These are phyloP conservation scores for Wickerhamiella kazuoi DNA, from an alignment of 805 yeast species.

Conservation along the genomic window DNA sequence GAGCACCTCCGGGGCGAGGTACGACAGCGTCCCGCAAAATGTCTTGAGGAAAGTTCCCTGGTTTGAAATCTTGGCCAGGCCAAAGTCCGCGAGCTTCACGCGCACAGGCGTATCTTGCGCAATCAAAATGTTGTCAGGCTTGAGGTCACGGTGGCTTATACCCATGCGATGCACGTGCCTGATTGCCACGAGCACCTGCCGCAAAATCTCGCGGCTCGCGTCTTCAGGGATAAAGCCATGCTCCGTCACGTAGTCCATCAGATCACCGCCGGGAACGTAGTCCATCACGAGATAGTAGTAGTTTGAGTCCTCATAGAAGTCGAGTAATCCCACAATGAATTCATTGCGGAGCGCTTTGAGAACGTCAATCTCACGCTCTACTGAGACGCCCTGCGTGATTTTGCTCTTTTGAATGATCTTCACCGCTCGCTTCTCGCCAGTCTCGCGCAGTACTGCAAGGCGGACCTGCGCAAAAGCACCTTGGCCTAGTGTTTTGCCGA, in stretches of 20 bases:
- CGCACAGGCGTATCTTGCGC: slow-evolving; percentile 80
- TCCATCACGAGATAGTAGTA: slow-evolving; percentile 87
- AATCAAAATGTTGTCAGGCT: slow-evolving; percentile 88
- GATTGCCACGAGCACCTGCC: slow-evolving; percentile 70
- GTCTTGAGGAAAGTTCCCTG: slow-evolving; percentile 80
- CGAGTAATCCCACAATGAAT: slow-evolving; percentile 64
- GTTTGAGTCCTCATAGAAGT: slow-evolving; percentile 68
- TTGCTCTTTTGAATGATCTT: slow-evolving; percentile 75
- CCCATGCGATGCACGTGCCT: slow-evolving; percentile 77
- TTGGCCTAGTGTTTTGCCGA: slow-evolving; percentile 80
- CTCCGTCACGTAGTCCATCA: slow-evolving; percentile 92
- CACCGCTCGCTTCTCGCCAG: slow-evolving; percentile 79
- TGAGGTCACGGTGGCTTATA: slow-evolving; percentile 88
- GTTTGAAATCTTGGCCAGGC: slow-evolving; percentile 79
- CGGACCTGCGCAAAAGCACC: slow-evolving; percentile 98
- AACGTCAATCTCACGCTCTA: slow-evolving; percentile 55
- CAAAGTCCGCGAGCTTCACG: slow-evolving; percentile 92
- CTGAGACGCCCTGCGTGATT: slow-evolving; percentile 60
- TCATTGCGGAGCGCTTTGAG: slow-evolving; percentile 65
- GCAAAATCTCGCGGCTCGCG: slow-evolving; percentile 70
- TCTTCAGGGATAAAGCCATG: slow-evolving; percentile 78
- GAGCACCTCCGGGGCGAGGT: slow-evolving; percentile 88
- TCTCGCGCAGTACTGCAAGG: slow-evolving; percentile 67
- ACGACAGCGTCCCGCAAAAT: slow-evolving; percentile 93
- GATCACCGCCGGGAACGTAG: slow-evolving; percentile 87